Conservation (phyloP, 352 stramenopile species). For the Phytopythium delawarense region DNA sequence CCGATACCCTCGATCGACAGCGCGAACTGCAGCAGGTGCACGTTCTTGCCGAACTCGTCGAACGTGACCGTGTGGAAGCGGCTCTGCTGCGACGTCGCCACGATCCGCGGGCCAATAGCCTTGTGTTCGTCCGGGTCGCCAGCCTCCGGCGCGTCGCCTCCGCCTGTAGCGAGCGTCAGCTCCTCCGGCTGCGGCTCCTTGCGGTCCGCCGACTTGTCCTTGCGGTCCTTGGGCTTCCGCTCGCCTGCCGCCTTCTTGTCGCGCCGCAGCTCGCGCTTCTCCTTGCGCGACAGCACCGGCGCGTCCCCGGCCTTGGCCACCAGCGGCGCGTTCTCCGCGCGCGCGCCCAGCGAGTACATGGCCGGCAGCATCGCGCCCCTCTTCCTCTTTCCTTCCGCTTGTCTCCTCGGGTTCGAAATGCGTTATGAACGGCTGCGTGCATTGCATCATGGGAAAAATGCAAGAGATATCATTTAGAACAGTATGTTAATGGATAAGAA, state of each 20-base stretch:
- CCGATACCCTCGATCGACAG: conserved; percentile 25
- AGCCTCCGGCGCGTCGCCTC: background rate
- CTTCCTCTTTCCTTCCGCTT: background rate
- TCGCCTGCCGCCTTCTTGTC: conserved; percentile 13
- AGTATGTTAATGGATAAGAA: conserved; percentile 3
- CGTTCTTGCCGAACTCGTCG: conserved; percentile 57
- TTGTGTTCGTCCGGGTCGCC: background rate
- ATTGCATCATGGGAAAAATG: background rate
- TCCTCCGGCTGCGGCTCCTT: background rate
- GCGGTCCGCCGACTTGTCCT: background rate
- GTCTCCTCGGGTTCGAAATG: background rate
- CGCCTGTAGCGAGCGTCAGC: background rate
- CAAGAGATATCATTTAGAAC: too few relatives aligned
- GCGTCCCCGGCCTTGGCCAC: conserved; percentile 10
- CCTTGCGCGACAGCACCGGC: conserved; percentile 37
- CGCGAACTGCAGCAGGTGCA: conserved; percentile 53
- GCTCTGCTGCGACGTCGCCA: conserved; percentile 50
- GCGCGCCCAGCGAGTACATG: conserved; percentile 29
- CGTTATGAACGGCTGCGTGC: background rate
- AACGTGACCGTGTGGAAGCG: conserved; percentile 60
- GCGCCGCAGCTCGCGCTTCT: conserved; percentile 36
- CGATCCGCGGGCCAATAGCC: conserved; percentile 6
- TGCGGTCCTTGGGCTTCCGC: conserved; percentile 5
- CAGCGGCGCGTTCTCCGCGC: conserved; percentile 25
- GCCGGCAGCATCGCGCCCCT: conserved; percentile 24